phyloP scores from a whole-genome alignment of 805 yeast genomes.

The Metschnikowia hibisci region DNA sequence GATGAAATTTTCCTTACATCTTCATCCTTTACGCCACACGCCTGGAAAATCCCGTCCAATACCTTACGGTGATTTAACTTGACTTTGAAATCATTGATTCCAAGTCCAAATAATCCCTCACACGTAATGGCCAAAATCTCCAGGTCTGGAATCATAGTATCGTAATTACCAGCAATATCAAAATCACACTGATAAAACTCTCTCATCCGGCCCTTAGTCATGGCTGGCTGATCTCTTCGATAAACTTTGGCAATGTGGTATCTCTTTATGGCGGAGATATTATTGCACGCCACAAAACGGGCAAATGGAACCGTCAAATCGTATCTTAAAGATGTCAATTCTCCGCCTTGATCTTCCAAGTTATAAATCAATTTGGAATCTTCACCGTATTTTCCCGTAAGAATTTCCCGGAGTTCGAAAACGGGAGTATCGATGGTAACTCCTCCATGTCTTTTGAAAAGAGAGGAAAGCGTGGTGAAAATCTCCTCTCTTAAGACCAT shows the following conservation, averaged over 20 bases:
- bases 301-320: conserved; percentile 99
- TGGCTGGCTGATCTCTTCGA: conserved; percentile 99
- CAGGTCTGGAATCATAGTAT: conserved; percentile 94
- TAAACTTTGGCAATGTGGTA: conserved; percentile 97
- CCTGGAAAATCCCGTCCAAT: conserved; percentile 91
- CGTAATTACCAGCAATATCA: conserved; percentile 92
- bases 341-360: conserved; percentile 98
- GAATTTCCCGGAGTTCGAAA: conserved; percentile 89
- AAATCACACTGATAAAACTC: conserved; percentile 99
- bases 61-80: conserved; percentile 94
- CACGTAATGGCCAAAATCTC: conserved; percentile 78
- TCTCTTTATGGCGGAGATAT: conserved; percentile 83
- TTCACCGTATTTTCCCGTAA: conserved; percentile 97
- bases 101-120: conserved; percentile 80
- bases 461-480: conserved; percentile 62
- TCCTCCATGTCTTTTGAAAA: conserved; percentile 96
- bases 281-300: conserved; percentile 94
- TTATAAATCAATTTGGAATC: conserved; percentile 95
- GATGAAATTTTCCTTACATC: conserved; percentile 91
- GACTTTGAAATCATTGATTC: conserved; percentile 84
- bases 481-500: conserved; percentile 92
- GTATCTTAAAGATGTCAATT: conserved; percentile 88
- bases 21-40: conserved; percentile 90
- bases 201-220: conserved; percentile 99
- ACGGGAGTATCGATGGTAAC: conserved; percentile 98